These are phyloP conservation scores for Thymus mandschuricus DNA, from an alignment of 257 asterid species.

Conservation along the genomic window DNA sequence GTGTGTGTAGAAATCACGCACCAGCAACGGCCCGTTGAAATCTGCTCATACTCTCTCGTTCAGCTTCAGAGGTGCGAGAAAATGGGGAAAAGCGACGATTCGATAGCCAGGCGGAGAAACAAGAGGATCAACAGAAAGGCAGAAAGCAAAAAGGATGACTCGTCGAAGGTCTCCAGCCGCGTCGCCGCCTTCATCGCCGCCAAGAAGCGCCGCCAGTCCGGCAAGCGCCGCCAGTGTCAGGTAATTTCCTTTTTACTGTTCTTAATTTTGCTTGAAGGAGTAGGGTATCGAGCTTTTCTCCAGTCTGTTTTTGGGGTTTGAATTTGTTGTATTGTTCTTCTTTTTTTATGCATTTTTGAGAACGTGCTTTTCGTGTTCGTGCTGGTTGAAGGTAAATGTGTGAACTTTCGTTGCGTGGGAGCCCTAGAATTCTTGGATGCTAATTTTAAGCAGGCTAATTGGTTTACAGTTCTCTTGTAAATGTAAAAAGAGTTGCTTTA, in stretches of 20 bases:
- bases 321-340: no score
- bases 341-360: no score
- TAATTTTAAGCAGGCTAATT: background rate
- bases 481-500: background rate
- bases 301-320: background rate
- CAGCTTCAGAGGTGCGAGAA: conserved; percentile 12
- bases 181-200: conserved; percentile 63
- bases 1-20: conserved; percentile 14
- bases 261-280: background rate
- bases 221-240: conserved; percentile 64
- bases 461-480: no score
- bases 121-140: conserved; percentile 43
- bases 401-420: no score
- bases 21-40: conserved; percentile 27
- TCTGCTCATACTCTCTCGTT: background rate
- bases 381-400: background rate
- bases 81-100: conserved; percentile 62
- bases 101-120: conserved; percentile 52
- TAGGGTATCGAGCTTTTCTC: background rate
- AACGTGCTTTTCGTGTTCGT: background rate
- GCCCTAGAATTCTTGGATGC: background rate
- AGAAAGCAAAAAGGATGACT: conserved; percentile 40
- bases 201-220: conserved; percentile 61
- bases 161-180: conserved; percentile 52
- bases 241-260: conserved; percentile 9